A percentile compares a stretch with the other conserved stretches of the same genome.
Conservation (phyloP, 306 rosid species). For the Trichosanthes cucumerina region DNA sequence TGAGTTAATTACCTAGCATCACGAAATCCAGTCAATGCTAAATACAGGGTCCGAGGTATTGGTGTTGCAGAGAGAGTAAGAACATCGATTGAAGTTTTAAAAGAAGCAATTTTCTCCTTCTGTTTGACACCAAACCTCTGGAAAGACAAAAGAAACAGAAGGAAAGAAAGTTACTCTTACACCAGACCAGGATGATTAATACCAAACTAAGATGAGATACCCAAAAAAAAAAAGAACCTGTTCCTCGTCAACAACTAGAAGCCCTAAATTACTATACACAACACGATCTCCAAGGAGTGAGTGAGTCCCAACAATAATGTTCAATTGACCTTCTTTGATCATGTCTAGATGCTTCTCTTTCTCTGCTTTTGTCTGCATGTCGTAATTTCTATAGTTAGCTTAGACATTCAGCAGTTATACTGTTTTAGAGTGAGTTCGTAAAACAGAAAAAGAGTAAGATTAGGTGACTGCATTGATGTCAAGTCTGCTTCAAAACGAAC, state of each 20-base stretch:
- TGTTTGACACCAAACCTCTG: conserved; percentile 99
- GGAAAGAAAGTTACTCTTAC: conserved; percentile 16
- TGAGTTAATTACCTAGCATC: conserved; percentile 73
- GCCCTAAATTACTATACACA: conserved; percentile 73
- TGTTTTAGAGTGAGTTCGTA: conserved; percentile 12
- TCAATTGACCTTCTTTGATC: conserved; percentile 72
- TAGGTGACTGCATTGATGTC: neutral
- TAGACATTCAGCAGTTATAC: conserved; percentile 14
- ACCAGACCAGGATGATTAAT: conserved; percentile 6
- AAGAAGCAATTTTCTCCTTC: conserved; percentile 90
- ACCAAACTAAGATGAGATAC: conserved; percentile 10
- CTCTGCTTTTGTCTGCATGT: conserved; percentile 74
- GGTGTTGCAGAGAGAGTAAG: conserved; percentile 95
- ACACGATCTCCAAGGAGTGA: conserved; percentile 93
- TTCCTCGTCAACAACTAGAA: conserved; percentile 95
- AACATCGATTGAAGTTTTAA: conserved; percentile 88
- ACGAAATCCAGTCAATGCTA: conserved; percentile 94
- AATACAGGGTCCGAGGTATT: conserved; percentile 87
- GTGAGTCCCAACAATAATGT: conserved; percentile 89
- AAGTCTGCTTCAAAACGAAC: neutral
- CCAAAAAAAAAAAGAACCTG: conserved; percentile 42
- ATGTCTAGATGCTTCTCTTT: conserved; percentile 53
- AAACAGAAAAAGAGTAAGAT: conserved; percentile 5
- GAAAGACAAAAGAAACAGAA: conserved; percentile 2
- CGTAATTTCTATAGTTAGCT: conserved; percentile 24